Evolutionary conservation across 805 yeast genomes (phyloP).

Genomic region (Phaffomyces antillensis): DNA sequence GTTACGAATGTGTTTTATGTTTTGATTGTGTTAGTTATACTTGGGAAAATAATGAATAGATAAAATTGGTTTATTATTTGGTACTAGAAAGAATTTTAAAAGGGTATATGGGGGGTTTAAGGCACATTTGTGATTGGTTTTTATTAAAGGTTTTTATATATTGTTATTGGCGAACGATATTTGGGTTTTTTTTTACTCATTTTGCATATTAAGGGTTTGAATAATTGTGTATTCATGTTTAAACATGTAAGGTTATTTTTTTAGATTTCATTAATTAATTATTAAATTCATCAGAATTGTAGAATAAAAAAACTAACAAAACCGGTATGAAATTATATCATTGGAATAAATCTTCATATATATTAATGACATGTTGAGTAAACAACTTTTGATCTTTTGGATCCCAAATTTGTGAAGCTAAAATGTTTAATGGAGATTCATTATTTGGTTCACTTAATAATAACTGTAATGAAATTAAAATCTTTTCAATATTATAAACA

Average conservation of each 20-base stretch:
- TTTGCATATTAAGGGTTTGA: too few relatives aligned
- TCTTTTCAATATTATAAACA: slow-evolving; percentile 53
- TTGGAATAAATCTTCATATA: neutral
- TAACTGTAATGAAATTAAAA: slow-evolving; percentile 50
- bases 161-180: neutral
- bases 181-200: neutral
- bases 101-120: neutral
- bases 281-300: neutral
- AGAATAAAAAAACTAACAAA: neutral
- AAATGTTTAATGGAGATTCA: slow-evolving; percentile 45
- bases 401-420: slow-evolving; percentile 34
- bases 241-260: too few relatives aligned
- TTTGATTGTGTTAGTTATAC: neutral
- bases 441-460: slow-evolving; percentile 60
- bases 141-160: neutral
- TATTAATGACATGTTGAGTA: slow-evolving; percentile 16
- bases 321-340: too few relatives aligned
- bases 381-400: slow-evolving; percentile 37
- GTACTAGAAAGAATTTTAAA: neutral
- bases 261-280: too few relatives aligned
- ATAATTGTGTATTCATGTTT: too few relatives aligned
- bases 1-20: neutral
- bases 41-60: neutral
- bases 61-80: too few relatives aligned
- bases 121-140: neutral